Percentiles rank a stretch among this genome's conserved stretches.
phyloP scores from a whole-genome alignment of 495 filamentous ascomycete species.

The Paragyromitra xinjiangensis region DNA sequence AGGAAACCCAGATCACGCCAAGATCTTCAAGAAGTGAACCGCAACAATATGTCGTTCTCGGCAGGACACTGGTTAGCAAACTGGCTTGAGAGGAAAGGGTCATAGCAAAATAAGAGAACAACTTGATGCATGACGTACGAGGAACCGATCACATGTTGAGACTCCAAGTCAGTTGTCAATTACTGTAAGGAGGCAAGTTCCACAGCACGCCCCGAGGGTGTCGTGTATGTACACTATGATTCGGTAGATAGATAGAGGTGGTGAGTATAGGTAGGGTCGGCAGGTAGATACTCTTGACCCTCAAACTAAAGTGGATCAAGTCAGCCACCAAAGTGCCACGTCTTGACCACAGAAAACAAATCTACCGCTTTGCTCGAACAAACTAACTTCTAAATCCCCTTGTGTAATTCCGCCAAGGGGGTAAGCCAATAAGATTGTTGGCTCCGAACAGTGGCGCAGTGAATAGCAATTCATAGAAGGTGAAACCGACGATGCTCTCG shows the following conservation, averaged over 20 bases:
- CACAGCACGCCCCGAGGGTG: neutral
- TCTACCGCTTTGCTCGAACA: neutral
- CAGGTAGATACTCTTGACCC: neutral
- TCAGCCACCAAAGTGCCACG: neutral
- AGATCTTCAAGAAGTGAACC: neutral
- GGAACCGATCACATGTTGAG: neutral
- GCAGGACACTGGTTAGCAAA: neutral
- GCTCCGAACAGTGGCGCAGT: neutral
- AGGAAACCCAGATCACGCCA: neutral
- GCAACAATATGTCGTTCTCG: neutral
- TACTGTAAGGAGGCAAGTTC: neutral
- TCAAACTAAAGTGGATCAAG: neutral
- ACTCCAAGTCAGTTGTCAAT: neutral
- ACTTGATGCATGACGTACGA: neutral
- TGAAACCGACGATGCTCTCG: neutral
- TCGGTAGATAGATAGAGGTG: neutral
- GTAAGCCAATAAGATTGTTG: neutral
- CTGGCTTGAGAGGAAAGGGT: neutral
- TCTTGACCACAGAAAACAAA: neutral
- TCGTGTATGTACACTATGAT: neutral
- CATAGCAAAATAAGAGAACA: slow-evolving; percentile 3
- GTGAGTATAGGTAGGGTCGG: neutral
- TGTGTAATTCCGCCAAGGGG: neutral
- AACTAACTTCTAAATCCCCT: neutral
- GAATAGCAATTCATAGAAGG: neutral